phyloP scores from a whole-genome alignment of 2,329 filamentous ascomycete species.

The Exophiala xenobiotica region DNA sequence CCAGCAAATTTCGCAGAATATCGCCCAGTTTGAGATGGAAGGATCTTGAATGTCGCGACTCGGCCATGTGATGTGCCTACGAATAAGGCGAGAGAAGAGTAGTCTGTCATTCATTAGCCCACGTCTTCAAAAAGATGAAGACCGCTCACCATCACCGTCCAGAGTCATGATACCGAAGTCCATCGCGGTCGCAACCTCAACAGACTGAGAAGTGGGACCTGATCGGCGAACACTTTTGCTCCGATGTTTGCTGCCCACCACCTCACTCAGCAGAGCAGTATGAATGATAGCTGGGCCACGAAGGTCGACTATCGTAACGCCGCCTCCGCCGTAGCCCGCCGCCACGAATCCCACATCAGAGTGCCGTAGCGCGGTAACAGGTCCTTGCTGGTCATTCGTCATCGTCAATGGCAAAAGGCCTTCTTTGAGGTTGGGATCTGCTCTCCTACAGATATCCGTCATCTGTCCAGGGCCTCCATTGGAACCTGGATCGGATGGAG shows the following conservation, averaged over 20 bases:
- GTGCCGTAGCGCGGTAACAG: slow-evolving; percentile 74
- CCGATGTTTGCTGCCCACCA: slow-evolving; percentile 76
- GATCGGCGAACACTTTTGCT: slow-evolving; percentile 63
- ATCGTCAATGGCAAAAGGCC: slow-evolving; percentile 77
- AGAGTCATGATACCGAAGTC: slow-evolving; percentile 93
- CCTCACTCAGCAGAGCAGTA: slow-evolving; percentile 68
- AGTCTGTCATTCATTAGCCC: slow-evolving; percentile 53
- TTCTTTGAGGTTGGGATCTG: slow-evolving; percentile 72
- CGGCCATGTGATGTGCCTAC: slow-evolving; percentile 84
- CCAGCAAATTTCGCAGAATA: slow-evolving; percentile 75
- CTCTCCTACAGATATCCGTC: slow-evolving; percentile 70
- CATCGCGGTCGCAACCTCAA: slow-evolving; percentile 76
- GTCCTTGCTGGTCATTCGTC: slow-evolving; percentile 78
- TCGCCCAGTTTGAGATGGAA: slow-evolving; percentile 67
- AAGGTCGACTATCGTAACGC: slow-evolving; percentile 79
- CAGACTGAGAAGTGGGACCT: slow-evolving; percentile 36
- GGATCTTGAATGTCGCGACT: slow-evolving; percentile 83
- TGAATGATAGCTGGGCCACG: slow-evolving; percentile 84
- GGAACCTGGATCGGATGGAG: slow-evolving; percentile 45
- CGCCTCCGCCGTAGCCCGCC: slow-evolving; percentile 79
- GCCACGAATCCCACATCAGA: slow-evolving; percentile 94
- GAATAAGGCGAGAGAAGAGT: slow-evolving; percentile 90
- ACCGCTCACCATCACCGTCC: slow-evolving; percentile 70
- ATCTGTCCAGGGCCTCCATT: slow-evolving; percentile 67
- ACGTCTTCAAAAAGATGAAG: neutral